phyloP scores from a whole-genome alignment of 176 grass and related monocot genomes.

The Zoysia pacifica region DNA sequence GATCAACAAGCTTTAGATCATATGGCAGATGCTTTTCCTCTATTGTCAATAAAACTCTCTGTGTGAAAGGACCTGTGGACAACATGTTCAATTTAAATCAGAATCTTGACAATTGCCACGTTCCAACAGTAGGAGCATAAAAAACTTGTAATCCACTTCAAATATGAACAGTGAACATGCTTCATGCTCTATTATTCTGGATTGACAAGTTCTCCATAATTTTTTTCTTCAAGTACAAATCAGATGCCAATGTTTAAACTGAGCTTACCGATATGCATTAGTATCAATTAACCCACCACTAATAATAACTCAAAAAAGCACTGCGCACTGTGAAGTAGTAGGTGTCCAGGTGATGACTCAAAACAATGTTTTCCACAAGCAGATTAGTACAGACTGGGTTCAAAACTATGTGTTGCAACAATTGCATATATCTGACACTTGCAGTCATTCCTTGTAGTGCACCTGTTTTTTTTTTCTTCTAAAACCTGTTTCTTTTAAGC shows the following conservation, averaged over 20 bases:
- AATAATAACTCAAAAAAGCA: background rate
- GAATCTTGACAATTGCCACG: background rate
- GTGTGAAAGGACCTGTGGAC: slow-evolving; percentile 75
- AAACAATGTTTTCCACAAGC: too few species aligned
- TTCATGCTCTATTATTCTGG: background rate
- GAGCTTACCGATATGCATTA: background rate
- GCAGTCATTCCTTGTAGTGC: too few species aligned
- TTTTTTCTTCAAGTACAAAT: background rate
- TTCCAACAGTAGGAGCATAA: slow-evolving; percentile 4
- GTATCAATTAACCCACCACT: background rate
- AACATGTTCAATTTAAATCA: slow-evolving; percentile 34
- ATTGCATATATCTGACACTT: too few species aligned
- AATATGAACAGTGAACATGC: background rate
- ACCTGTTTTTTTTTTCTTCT: too few species aligned
- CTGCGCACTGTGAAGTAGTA: too few species aligned
- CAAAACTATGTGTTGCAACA: too few species aligned
- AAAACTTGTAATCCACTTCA: background rate
- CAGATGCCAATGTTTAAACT: slow-evolving; percentile 10
- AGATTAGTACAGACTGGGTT: too few species aligned
- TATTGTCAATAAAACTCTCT: slow-evolving; percentile 82
- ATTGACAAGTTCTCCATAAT: background rate
- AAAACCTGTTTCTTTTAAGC: too few species aligned
- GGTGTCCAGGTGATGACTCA: too few species aligned
- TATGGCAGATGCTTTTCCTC: slow-evolving; percentile 85
- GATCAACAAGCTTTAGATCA: slow-evolving; percentile 68